phyloP scores from a whole-genome alignment of 768 basidiomycete genomes.

The Xerocomus brunneocitrinus region DNA sequence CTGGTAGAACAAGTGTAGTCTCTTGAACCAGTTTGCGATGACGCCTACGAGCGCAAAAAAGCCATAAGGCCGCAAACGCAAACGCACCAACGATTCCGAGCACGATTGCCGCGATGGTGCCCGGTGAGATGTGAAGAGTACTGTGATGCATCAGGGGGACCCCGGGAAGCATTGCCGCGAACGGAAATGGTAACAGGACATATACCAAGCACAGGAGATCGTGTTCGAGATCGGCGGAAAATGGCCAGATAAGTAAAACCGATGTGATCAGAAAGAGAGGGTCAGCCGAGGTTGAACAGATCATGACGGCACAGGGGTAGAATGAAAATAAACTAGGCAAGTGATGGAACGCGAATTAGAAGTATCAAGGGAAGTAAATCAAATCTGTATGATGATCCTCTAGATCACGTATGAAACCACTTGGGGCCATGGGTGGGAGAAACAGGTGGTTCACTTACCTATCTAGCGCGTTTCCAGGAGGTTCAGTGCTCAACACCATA shows the following conservation, averaged over 20 bases:
- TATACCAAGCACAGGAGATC: conserved; percentile 2
- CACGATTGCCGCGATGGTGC: conserved; percentile 20
- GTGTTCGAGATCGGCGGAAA: conserved; percentile 1
- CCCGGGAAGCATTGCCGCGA: conserved; percentile 3
- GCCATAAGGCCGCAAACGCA: conserved; percentile 27
- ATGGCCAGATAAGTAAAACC: conserved; percentile 8
- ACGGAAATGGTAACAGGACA: conserved; percentile 2
- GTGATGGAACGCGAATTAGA: conserved; percentile 3
- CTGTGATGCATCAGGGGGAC: conserved; percentile 3
- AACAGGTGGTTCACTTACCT: conserved; percentile 15
- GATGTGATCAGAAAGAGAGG: conserved; percentile 13
- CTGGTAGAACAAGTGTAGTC: conserved; percentile 8
- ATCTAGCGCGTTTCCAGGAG: not conserved
- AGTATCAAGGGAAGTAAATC: not conserved
- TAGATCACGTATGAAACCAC: conserved; percentile 5
- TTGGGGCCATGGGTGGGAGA: not conserved
- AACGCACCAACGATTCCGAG: conserved; percentile 25
- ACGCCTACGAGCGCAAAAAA: conserved; percentile 31
- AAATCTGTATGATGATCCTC: conserved; percentile 8
- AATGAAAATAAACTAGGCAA: conserved; percentile 8
- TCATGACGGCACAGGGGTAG: conserved; percentile 18
- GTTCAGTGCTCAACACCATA: conserved; percentile 21
- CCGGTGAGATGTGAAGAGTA: conserved; percentile 16
- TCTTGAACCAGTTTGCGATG: conserved; percentile 23
- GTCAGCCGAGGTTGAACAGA: conserved; percentile 15